Conservation (phyloP, 208 protist genomes). For the Trypanosomatidae sp. region DNA sequence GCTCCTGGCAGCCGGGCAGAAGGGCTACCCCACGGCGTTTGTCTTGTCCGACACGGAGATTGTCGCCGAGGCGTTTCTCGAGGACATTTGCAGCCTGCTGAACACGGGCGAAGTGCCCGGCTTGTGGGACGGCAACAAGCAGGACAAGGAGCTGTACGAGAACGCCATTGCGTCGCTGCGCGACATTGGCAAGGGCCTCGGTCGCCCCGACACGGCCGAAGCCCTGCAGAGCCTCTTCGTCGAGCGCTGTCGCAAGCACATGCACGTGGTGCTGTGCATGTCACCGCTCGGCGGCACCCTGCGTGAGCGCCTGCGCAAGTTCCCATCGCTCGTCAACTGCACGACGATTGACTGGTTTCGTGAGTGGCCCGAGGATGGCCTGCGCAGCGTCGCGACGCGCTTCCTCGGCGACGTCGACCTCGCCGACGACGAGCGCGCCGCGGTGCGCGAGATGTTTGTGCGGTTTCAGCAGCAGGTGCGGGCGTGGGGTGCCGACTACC, state of each 20-base stretch:
- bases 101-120: conserved; percentile 95
- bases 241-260: conserved; percentile 86
- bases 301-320: conserved; percentile 92
- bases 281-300: conserved; percentile 94
- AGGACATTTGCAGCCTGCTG: conserved; percentile 96
- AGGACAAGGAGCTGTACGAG: conserved; percentile 85
- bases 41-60: conserved; percentile 95
- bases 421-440: conserved; percentile 33
- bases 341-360: conserved; percentile 98
- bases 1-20: conserved; percentile 83
- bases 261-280: conserved; percentile 96
- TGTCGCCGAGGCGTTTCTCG: conserved; percentile 89
- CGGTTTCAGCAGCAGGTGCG: conserved; percentile 85
- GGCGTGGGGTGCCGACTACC: conserved; percentile 67
- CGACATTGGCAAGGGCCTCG: conserved; percentile 65
- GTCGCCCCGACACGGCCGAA: conserved; percentile 75
- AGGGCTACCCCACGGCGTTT: conserved; percentile 91
- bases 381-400: conserved; percentile 80
- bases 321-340: conserved; percentile 97
- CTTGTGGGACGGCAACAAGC: conserved; percentile 89
- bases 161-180: conserved; percentile 81
- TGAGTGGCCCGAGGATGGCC: conserved; percentile 93
- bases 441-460: conserved; percentile 86
- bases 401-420: conserved; percentile 82
- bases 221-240: conserved; percentile 84